These are phyloP conservation scores for Pleurostoma richardsiae DNA, from an alignment of 2,329 filamentous ascomycete species.

Conservation along the genomic window DNA sequence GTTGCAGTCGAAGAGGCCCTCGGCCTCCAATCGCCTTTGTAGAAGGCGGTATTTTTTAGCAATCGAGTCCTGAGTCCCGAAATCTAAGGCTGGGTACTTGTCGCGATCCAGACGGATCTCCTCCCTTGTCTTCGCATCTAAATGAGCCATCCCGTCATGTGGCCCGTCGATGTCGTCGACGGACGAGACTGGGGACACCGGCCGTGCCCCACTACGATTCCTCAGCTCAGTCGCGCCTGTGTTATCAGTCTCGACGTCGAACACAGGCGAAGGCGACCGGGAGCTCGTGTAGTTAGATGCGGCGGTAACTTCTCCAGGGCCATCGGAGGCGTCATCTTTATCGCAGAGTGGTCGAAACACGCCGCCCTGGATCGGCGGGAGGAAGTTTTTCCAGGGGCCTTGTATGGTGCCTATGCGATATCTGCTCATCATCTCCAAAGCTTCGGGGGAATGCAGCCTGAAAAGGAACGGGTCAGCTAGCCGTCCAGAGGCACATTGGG, in stretches of 20 bases:
- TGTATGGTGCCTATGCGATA: conserved; percentile 82
- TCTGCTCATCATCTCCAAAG: conserved; percentile 68
- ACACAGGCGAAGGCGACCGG: conserved; percentile 48
- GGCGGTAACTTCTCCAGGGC: conserved; percentile 6
- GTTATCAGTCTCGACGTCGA: conserved; percentile 29
- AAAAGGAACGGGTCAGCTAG: conserved; percentile 3
- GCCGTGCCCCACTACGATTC: conserved; percentile 22
- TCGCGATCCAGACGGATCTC: conserved; percentile 71
- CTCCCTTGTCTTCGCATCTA: conserved; percentile 69
- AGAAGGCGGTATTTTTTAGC: conserved; percentile 77
- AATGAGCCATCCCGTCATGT: conserved; percentile 53
- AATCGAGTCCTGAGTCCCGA: conserved; percentile 68
- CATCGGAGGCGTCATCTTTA: conserved; percentile 28
- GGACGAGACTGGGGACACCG: conserved; percentile 56
- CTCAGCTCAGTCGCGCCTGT: conserved; percentile 5
- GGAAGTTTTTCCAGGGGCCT: conserved; percentile 80
- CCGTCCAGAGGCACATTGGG: neutral
- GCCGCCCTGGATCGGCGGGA: conserved; percentile 88
- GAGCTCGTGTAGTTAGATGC: conserved; percentile 11
- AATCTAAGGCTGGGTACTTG: conserved; percentile 76
- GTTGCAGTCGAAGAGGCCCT: conserved; percentile 79
- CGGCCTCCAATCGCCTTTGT: conserved; percentile 63
- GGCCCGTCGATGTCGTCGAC: conserved; percentile 34
- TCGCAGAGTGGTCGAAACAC: conserved; percentile 52
- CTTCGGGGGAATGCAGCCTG: conserved; percentile 78